Conservation (phyloP, 495 filamentous ascomycete genomes). For the Penicillium fimorum region DNA sequence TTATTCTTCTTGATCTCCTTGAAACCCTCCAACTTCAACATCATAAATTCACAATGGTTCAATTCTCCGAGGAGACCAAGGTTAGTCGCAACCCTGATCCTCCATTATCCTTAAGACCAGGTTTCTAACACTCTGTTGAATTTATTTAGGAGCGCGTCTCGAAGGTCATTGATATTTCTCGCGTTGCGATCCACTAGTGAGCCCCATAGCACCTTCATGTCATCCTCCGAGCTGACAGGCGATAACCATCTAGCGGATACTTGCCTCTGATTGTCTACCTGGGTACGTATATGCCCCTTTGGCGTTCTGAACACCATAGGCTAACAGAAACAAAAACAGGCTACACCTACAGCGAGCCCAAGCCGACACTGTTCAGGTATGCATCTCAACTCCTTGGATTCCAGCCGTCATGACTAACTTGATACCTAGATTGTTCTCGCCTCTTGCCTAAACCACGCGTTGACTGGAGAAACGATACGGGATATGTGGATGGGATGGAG, state of each 20-base stretch:
- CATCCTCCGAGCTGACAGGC: slow-evolving; percentile 1
- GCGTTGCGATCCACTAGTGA: slow-evolving; percentile 96
- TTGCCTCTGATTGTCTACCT: slow-evolving; percentile 96
- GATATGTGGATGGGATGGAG: neutral
- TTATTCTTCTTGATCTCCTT: neutral
- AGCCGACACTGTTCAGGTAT: slow-evolving; percentile 89
- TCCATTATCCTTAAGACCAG: neutral
- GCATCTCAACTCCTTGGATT: slow-evolving; percentile 3
- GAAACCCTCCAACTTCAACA: neutral
- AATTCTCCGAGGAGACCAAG: slow-evolving; percentile 97
- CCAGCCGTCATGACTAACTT: slow-evolving; percentile 18
- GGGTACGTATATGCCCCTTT: slow-evolving; percentile 53
- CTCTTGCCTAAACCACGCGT: slow-evolving; percentile 52
- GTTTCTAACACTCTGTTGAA: slow-evolving; percentile 16
- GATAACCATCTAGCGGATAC: slow-evolving; percentile 62
- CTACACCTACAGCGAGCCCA: slow-evolving; percentile 89
- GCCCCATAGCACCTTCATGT: slow-evolving; percentile 1
- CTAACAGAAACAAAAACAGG: slow-evolving; percentile 51
- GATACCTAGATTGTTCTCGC: slow-evolving; percentile 63
- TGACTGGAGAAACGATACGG: neutral
- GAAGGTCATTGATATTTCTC: slow-evolving; percentile 88
- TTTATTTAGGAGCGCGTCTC: slow-evolving; percentile 83
- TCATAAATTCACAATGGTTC: slow-evolving; percentile 55
- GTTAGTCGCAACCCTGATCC: slow-evolving; percentile 43
- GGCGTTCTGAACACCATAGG: neutral